Evolutionary conservation across 129 eudicot genomes (phyloP), one percentile per base, ranked within the genome.

Genomic region (Flaveria robusta): DNA sequence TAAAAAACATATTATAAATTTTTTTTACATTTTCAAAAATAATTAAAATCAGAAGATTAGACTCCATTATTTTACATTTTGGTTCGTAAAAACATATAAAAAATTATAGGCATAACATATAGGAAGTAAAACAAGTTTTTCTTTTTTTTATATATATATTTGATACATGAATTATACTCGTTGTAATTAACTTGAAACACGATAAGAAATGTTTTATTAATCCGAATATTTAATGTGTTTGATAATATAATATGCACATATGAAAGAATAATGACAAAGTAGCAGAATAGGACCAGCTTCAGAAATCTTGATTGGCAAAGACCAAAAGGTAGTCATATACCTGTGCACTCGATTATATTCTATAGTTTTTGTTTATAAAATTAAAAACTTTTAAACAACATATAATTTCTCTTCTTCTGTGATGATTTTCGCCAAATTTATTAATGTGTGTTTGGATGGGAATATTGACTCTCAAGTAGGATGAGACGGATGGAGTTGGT

Each of bases 401-500:
- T 12, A 2, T 66, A 55, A 11, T 16, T 9, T 45, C 11, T 8
- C 24, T 4, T 11, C 24, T 26, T 29, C 14, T 46, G 51, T 60
- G 27, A 13, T 43, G 27, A 68, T 52, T 5, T 67, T 29, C 11
- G 16, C 16, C 15, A 68, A 70, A 31, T 70, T 45, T 0, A 14
- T 19, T 60, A 60, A 27, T 49, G 29, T 63, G 27, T 27, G 66
- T 62, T 60, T 26, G 16, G 43, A 22, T 49, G n/a, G 24, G 74
- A 64, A 42, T 56, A 77, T 77, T 54, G 68, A 13, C 45, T 54
- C 68, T 41, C 68, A 77, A 77, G 70, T 43, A 10, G 75, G 75
- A 77, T 68, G 60, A 23, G 58, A 52, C 74, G 22, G 81, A 51
- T 76, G 67, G 58, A 68, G 81, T 77, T 54, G 75, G 75, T 77